Evolutionary conservation across 495 filamentous ascomycete species (phyloP).

Genomic region (Penicillium verhagenii): DNA sequence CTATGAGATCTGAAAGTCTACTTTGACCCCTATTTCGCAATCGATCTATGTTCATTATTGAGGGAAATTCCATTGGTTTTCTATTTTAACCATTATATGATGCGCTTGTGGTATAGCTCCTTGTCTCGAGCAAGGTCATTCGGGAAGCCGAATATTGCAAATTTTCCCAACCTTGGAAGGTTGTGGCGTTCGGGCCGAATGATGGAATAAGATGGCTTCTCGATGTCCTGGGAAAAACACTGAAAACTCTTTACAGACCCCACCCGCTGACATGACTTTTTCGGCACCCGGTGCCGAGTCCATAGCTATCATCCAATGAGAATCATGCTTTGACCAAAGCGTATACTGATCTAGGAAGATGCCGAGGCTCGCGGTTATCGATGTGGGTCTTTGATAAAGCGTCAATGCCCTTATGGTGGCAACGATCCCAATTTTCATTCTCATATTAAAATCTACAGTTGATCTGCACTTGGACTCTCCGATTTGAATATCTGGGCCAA

Average conservation of each 20-base stretch:
- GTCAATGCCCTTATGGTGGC: constrained; percentile 2
- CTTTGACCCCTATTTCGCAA: too few relatives aligned
- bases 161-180: background rate
- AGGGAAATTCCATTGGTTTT: too few relatives aligned
- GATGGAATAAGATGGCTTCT: background rate
- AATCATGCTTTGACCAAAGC: background rate
- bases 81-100: too few relatives aligned
- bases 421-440: background rate
- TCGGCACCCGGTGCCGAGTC: background rate
- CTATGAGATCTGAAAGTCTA: too few relatives aligned
- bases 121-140: too few relatives aligned
- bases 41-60: too few relatives aligned
- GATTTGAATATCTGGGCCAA: background rate
- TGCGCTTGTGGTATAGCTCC: too few relatives aligned
- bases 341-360: background rate
- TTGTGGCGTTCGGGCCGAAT: background rate
- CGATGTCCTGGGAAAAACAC: background rate
- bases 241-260: background rate
- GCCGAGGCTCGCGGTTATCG: constrained; percentile 1
- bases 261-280: background rate
- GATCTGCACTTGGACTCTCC: background rate
- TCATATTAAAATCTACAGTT: background rate
- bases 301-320: background rate
- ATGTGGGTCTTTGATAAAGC: constrained; percentile 12
- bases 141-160: too few relatives aligned